These are phyloP conservation scores for Angomonas deanei DNA, from an alignment of 208 protist species.

Conservation along the genomic window DNA sequence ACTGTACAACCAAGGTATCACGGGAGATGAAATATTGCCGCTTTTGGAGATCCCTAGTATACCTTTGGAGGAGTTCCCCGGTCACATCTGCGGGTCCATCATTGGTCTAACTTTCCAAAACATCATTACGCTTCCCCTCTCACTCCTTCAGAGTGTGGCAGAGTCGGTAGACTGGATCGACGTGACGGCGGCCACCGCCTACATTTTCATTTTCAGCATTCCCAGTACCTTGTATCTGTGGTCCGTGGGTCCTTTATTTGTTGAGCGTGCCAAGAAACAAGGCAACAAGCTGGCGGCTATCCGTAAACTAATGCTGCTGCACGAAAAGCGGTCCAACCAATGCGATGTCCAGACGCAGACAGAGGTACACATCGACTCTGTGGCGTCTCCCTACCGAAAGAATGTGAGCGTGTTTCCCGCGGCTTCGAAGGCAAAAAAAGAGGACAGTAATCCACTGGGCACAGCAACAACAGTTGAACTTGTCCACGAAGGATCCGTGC, in stretches of 20 bases:
- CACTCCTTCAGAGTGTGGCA: constrained; percentile 55
- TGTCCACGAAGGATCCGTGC: neutral
- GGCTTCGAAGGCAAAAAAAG: neutral
- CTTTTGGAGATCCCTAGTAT: constrained; percentile 36
- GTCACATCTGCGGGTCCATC: constrained; percentile 44
- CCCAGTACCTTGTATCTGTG: constrained; percentile 49
- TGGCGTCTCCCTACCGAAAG: neutral
- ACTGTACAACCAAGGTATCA: constrained; percentile 34
- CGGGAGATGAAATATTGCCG: constrained; percentile 46
- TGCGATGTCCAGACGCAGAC: constrained; percentile 70
- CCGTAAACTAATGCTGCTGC: constrained; percentile 41
- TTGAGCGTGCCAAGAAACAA: constrained; percentile 47
- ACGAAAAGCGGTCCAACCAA: constrained; percentile 28
- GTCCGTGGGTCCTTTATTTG: constrained; percentile 44
- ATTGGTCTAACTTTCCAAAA: constrained; percentile 70
- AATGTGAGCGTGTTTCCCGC: neutral
- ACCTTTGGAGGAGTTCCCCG: constrained; percentile 49
- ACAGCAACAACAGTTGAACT: neutral
- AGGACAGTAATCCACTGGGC: neutral
- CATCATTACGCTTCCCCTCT: constrained; percentile 73
- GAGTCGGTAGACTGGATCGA: constrained; percentile 50
- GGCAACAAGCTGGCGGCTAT: constrained; percentile 39
- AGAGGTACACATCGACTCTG: constrained; percentile 12
- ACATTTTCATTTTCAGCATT: constrained; percentile 78
- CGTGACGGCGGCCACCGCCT: constrained; percentile 37